Base-by-base conservation (phyloP, 129 eudicot genomes). In the Flaveria linearis region DNA sequence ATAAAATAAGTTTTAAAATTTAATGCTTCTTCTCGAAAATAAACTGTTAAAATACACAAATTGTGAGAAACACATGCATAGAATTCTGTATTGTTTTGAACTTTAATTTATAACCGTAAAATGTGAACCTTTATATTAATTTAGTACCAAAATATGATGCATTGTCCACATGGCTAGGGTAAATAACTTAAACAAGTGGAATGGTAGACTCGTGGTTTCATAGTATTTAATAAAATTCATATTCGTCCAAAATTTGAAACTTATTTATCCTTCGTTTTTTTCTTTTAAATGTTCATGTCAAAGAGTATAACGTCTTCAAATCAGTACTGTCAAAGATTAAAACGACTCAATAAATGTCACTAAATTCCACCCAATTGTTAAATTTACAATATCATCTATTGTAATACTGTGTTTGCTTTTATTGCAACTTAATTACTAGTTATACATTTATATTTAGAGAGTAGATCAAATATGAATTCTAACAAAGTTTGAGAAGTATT, bases 331-430 rank as follows among this genome's bases (percentile, higher is more conserved):
- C 11, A 3, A 61, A 7, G 64, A 78, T 55, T 17, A 7, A 3
- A 78, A 58, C 65, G 26, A 28, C 64, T 60, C 62, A 70, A 70
- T 64, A 67, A 78, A 72, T 9, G 26, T 62, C 53, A 69, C 51
- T 20, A 50, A 17, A 17, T 69, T 69, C 36, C 26, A 42, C 47
- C 20, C 23, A 9, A 36, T 39, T 18, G 0, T 3, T 52, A 9
- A 18, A 15, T 49, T 23, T 8, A 28, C 8, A 25, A 1, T 50
- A 39, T n/a, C 30, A 12, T 14, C 41, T 26, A 26, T 47, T 15
- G 15, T 69, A 13, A 25, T 69, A 20, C n/a, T 9, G n/a, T 57
- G 51, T 57, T 23, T 55, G 39, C 4, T 17, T 72, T 5, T 5
- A 36, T 3, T 5, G 41, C 41, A 36, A 36, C 41, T 36, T 36